Percentiles rank a stretch among this genome's conserved stretches.
phyloP scores from a whole-genome alignment of 2,329 filamentous ascomycete species.

The Penicillium sp. region DNA sequence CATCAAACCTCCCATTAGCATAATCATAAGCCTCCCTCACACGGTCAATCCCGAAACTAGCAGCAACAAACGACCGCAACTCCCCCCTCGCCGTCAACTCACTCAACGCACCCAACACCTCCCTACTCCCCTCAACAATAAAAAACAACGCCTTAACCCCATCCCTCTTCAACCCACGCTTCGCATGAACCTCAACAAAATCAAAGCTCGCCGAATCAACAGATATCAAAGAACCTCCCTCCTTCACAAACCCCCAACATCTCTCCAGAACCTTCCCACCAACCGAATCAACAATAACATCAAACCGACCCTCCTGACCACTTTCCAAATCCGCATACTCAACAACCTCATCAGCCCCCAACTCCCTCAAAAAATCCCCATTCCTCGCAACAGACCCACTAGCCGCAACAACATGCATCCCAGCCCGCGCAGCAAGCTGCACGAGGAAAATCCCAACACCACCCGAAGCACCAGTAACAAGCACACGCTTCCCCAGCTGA shows the following conservation, averaged over 20 bases:
- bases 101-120: slow-evolving; percentile 16
- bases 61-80: slow-evolving; percentile 23
- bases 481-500: slow-evolving; percentile 15
- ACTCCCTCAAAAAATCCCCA: slow-evolving; percentile 30
- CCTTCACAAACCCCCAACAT: slow-evolving; percentile 25
- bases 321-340: slow-evolving; percentile 34
- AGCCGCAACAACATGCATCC: slow-evolving; percentile 34
- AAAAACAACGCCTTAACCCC: slow-evolving; percentile 26
- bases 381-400: slow-evolving; percentile 39
- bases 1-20: slow-evolving; percentile 15
- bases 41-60: slow-evolving; percentile 17
- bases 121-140: slow-evolving; percentile 17
- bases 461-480: slow-evolving; percentile 43
- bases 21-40: slow-evolving; percentile 24
- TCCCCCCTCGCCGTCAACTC: slow-evolving; percentile 14
- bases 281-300: slow-evolving; percentile 31
- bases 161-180: slow-evolving; percentile 18
- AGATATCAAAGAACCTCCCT: slow-evolving; percentile 23
- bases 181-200: slow-evolving; percentile 28
- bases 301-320: slow-evolving; percentile 9
- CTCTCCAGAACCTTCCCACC: slow-evolving; percentile 23
- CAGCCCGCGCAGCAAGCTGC: slow-evolving; percentile 39
- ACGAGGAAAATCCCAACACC: slow-evolving; percentile 41
- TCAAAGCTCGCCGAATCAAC: slow-evolving; percentile 32
- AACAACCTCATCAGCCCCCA: slow-evolving; percentile 43